Base-by-base conservation (phyloP, 225 moss, liverwort and hornwort species). In the Straminergon stramineum region DNA sequence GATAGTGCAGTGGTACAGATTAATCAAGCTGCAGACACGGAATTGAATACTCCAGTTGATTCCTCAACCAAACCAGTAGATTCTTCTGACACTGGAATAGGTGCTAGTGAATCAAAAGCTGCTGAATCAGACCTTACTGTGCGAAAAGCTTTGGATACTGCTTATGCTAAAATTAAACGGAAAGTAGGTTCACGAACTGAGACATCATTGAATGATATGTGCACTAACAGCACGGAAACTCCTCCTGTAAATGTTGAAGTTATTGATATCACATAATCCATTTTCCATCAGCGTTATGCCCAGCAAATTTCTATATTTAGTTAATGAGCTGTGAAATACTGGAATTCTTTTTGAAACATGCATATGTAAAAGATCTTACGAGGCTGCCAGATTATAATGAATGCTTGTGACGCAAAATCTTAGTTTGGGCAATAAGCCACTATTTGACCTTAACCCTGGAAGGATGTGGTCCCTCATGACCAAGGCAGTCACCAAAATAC, bases 121-220 rank as follows among this genome's bases (percentile, higher is more conserved):
- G 90, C 89, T 17, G 73, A 88, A 84, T 89, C 92, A 68, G 94
- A 93, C 43, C 85, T 84, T 56, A 95, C 95, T 84, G 94, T 97
- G 76, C 95, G 96, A 76, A 92, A 93, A 86, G 99, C 99, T 88
- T 88, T 99, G 91, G 94, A 94, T 75, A 93, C 90, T 48, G 96
- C 93, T 26, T 91, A 92, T 83, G 87, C 89, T 48, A 97, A 93
- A 85, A 81, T 66, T 68, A 86, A 90, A 73, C 90, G 90, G 79
- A 93, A 88, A 92, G 64, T 85, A 87, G 78, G 66, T 86, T 82
- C 79, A 48, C 79, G 87, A 84, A 89, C 67, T 67, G 93, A 92
- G 89, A 89, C 87, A 73, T 89, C 90, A 52, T 84, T 85, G 90
- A 92, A 91, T 83, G 87, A 87, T 45, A 64, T 85, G n/a, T 90